Conservation (phyloP, 2,329 filamentous ascomycete species). For the Coleophoma cylindrospora region DNA sequence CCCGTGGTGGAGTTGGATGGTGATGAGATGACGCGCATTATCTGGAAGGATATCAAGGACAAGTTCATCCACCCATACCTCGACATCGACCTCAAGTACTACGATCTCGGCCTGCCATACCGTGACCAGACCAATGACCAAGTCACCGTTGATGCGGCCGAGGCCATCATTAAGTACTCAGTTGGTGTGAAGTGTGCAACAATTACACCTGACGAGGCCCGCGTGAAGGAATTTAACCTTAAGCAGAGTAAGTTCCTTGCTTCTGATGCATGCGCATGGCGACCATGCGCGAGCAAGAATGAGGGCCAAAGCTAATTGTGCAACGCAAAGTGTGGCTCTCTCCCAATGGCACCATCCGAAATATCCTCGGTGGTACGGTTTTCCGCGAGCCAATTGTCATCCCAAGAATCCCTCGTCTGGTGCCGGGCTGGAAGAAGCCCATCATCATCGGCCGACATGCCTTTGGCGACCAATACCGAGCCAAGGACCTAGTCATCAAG, state of each 20-base stretch:
- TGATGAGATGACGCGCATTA: slow-evolving; percentile 95
- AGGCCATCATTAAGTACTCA: slow-evolving; percentile 98
- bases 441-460: slow-evolving; percentile 99
- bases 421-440: slow-evolving; percentile 97
- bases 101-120: slow-evolving; percentile 89
- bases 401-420: slow-evolving; percentile 82
- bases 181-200: slow-evolving; percentile 99
- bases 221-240: slow-evolving; percentile 96
- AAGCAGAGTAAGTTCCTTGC: slow-evolving; percentile 75
- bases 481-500: slow-evolving; percentile 82
- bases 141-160: slow-evolving; percentile 90
- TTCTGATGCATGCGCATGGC: not conserved
- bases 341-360: slow-evolving; percentile 85
- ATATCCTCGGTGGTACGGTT: slow-evolving; percentile 82
- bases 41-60: slow-evolving; percentile 99
- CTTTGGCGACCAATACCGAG: slow-evolving; percentile 97
- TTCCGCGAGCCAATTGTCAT: slow-evolving; percentile 99
- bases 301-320: slow-evolving; percentile 9
- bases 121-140: slow-evolving; percentile 94
- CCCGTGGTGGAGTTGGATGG: slow-evolving; percentile 97
- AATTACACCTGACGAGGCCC: slow-evolving; percentile 95
- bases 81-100: slow-evolving; percentile 97
- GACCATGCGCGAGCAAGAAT: slow-evolving; percentile 2
- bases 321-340: slow-evolving; percentile 80
- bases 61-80: slow-evolving; percentile 97